phyloP scores from a whole-genome alignment of 2,329 filamentous ascomycete species.

The Hymenoscyphus fraxineus region DNA sequence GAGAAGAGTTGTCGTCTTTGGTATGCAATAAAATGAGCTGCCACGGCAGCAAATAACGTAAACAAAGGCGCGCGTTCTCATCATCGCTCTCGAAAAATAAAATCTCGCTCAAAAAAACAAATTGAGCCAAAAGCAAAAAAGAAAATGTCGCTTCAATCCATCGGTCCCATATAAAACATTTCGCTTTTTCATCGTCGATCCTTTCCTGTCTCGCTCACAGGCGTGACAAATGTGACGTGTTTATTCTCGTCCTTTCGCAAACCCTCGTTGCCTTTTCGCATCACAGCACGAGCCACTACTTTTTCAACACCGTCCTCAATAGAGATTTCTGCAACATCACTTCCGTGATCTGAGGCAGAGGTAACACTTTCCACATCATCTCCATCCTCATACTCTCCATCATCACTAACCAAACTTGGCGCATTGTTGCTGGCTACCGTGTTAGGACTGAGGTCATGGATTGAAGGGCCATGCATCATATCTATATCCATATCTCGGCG shows the following conservation, averaged over 20 bases:
- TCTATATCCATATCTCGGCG: slow-evolving; percentile 27
- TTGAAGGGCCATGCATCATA: slow-evolving; percentile 47
- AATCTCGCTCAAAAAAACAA: neutral
- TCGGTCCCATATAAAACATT: neutral
- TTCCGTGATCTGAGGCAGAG: slow-evolving; percentile 53
- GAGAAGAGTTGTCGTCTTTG: slow-evolving; percentile 24
- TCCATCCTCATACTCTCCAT: slow-evolving; percentile 73
- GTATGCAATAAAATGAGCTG: slow-evolving; percentile 16
- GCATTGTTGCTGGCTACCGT: slow-evolving; percentile 71
- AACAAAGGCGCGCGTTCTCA: neutral
- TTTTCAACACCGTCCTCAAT: slow-evolving; percentile 46
- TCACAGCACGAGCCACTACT: slow-evolving; percentile 26
- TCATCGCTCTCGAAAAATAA: neutral
- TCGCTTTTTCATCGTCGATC: slow-evolving; percentile 19
- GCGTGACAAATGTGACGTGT: slow-evolving; percentile 37
- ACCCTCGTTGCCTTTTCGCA: slow-evolving; percentile 26
- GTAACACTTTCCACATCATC: slow-evolving; percentile 50
- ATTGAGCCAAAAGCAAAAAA: neutral
- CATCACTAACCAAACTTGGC: slow-evolving; percentile 75
- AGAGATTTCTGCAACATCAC: slow-evolving; percentile 59
- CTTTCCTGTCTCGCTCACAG: slow-evolving; percentile 26
- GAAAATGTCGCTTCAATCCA: slow-evolving; percentile 4
- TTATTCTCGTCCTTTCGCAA: slow-evolving; percentile 33
- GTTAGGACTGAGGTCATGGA: slow-evolving; percentile 64
- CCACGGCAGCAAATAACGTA: neutral